These are phyloP conservation scores for Pelagophyceae sp. DNA, from an alignment of 352 stramenopile genomes.

Conservation along the genomic window DNA sequence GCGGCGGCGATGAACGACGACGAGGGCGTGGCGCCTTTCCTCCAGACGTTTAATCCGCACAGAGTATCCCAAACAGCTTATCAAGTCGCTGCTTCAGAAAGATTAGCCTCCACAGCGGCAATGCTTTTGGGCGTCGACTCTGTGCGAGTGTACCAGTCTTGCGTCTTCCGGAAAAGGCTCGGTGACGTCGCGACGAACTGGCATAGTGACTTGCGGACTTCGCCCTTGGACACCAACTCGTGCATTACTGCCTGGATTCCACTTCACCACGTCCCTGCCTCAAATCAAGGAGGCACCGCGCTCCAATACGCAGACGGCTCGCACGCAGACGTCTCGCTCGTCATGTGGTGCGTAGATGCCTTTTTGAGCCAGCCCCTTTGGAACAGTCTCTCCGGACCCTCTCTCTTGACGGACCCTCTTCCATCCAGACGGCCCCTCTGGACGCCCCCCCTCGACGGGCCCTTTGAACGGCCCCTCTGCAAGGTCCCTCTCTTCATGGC, in stretches of 20 bases:
- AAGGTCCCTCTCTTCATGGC: too few species aligned
- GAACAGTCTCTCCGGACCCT: constrained; percentile 18
- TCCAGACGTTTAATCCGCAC: constrained; percentile 19
- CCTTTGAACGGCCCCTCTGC: too few species aligned
- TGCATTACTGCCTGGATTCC: constrained; percentile 69
- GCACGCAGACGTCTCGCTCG: constrained; percentile 61
- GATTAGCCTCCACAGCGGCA: background rate
- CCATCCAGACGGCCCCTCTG: too few species aligned
- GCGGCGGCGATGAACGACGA: constrained; percentile 13
- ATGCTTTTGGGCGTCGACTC: constrained; percentile 43
- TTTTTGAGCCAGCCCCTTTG: constrained; percentile 19
- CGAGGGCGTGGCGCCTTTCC: background rate
- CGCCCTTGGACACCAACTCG: constrained; percentile 61
- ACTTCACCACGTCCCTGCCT: constrained; percentile 45
- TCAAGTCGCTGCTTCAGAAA: background rate
- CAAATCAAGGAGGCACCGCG: constrained; percentile 44
- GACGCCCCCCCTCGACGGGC: too few species aligned
- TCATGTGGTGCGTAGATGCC: constrained; percentile 55
- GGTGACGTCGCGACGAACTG: constrained; percentile 59
- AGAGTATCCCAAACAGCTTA: background rate
- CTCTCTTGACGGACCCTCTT: too few species aligned
- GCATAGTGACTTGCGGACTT: constrained; percentile 64
- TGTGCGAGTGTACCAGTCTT: constrained; percentile 54
- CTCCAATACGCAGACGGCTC: constrained; percentile 53
- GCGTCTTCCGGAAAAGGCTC: constrained; percentile 52